These are phyloP conservation scores for Lodderomyces jiufengensis DNA, from an alignment of 1,139 yeast genomes.

Conservation along the genomic window DNA sequence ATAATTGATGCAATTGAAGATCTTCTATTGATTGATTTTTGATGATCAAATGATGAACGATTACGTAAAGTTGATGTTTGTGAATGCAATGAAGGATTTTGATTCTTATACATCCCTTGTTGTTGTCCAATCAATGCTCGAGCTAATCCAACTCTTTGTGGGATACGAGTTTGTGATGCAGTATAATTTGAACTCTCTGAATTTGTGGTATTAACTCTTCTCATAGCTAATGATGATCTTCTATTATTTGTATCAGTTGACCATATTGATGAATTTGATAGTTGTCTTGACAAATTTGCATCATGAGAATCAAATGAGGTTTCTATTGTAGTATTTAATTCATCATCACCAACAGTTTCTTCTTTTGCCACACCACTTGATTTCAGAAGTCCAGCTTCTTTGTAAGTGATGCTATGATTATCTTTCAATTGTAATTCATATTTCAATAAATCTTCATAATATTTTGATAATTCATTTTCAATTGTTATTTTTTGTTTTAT, in stretches of 20 bases:
- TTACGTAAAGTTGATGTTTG: conserved; percentile 19
- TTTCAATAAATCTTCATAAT: conserved; percentile 39
- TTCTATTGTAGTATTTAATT: not conserved
- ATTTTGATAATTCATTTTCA: conserved; percentile 41
- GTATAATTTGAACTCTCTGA: conserved; percentile 31
- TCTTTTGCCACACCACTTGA: too few species aligned
- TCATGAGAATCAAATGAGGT: not conserved
- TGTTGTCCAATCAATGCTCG: conserved; percentile 30
- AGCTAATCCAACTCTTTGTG: conserved; percentile 38
- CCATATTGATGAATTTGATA: conserved; percentile 37
- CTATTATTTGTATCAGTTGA: conserved; percentile 33
- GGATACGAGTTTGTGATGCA: conserved; percentile 15
- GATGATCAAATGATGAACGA: conserved; percentile 31
- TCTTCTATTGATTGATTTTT: conserved; percentile 25
- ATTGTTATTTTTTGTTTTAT: conserved; percentile 41
- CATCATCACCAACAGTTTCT: too few species aligned
- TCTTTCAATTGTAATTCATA: conserved; percentile 42
- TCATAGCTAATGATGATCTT: conserved; percentile 28
- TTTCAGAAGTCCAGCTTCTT: not conserved
- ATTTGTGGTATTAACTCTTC: conserved; percentile 30
- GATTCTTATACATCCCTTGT: conserved; percentile 19
- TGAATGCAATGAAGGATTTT: conserved; percentile 22
- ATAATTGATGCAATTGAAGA: conserved; percentile 37
- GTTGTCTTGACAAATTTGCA: conserved; percentile 25
- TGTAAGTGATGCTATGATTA: not conserved